Percentiles rank a stretch among this genome's conserved stretches.
Evolutionary conservation across 768 basidiomycete genomes (phyloP).

Genomic region (Leucogyrophana mollusca): DNA sequence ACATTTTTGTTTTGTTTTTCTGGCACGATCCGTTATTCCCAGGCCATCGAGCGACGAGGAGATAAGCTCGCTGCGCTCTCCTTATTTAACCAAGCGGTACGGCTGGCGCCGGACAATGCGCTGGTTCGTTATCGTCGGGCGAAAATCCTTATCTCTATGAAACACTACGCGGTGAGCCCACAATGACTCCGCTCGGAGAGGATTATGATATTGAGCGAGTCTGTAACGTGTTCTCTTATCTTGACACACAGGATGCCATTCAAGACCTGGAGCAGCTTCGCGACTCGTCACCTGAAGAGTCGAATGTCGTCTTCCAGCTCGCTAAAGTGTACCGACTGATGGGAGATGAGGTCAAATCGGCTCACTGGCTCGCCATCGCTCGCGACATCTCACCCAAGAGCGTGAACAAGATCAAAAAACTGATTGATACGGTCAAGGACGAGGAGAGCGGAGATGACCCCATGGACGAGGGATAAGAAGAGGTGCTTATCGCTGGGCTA

Average conservation of each 20-base stretch:
- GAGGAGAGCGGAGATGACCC: conserved; percentile 53
- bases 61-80: conserved; percentile 73
- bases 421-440: conserved; percentile 70
- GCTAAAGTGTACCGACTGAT: conserved; percentile 86
- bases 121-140: conserved; percentile 93
- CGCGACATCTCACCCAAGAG: conserved; percentile 95
- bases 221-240: conserved; percentile 22
- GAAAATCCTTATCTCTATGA: conserved; percentile 83
- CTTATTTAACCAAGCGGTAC: conserved; percentile 80
- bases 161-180: conserved; percentile 75
- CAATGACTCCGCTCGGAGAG: conserved; percentile 27
- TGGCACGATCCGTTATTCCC: conserved; percentile 24
- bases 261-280: conserved; percentile 78
- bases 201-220: conserved; percentile 9
- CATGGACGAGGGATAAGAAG: conserved; percentile 73
- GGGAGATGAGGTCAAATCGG: conserved; percentile 76
- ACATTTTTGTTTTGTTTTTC: conserved; percentile 13
- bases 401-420: conserved; percentile 75
- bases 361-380: conserved; percentile 83
- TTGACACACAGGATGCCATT: conserved; percentile 64
- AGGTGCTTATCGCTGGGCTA: not conserved
- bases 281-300: conserved; percentile 87
- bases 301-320: conserved; percentile 95
- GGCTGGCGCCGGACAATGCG: conserved; percentile 82
- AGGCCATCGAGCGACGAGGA: conserved; percentile 89